Conservation (phyloP, 768 basidiomycete species). For the Plicaturopsis crispa region DNA sequence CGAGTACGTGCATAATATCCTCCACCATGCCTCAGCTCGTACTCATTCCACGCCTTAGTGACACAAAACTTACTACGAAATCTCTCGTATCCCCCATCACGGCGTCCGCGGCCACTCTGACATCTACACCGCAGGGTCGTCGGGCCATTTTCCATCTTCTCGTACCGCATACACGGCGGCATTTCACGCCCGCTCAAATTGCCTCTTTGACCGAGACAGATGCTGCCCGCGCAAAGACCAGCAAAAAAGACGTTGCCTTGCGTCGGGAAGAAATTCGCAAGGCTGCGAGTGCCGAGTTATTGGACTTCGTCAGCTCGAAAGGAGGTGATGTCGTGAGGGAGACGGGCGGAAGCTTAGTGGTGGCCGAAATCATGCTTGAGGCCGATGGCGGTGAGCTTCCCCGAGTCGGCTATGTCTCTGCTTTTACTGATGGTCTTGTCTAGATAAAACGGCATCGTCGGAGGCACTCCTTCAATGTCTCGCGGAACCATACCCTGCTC, state of each 20-base stretch:
- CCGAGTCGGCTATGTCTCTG: background rate
- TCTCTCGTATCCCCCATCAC: constrained; percentile 68
- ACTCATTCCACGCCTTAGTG: constrained; percentile 34
- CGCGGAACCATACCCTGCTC: constrained; percentile 45
- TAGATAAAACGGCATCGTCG: constrained; percentile 67
- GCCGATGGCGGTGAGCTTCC: constrained; percentile 68
- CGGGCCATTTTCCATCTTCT: constrained; percentile 79
- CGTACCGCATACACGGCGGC: constrained; percentile 72
- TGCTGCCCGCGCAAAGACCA: constrained; percentile 56
- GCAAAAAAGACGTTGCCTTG: constrained; percentile 67
- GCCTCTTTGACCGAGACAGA: constrained; percentile 69
- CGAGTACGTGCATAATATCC: constrained; percentile 49
- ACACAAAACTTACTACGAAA: constrained; percentile 86
- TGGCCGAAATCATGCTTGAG: constrained; percentile 77
- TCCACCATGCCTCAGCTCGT: background rate
- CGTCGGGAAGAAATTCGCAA: constrained; percentile 65
- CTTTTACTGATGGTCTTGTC: background rate
- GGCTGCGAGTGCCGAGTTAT: constrained; percentile 65
- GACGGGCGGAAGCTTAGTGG: constrained; percentile 71
- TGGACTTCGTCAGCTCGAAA: constrained; percentile 61
- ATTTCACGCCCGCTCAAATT: constrained; percentile 83
- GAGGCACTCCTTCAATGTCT: constrained; percentile 55
- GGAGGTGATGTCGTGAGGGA: constrained; percentile 62
- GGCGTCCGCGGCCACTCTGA: constrained; percentile 47
- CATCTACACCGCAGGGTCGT: constrained; percentile 64